A percentile compares a stretch with the other conserved stretches of the same genome.
phyloP scores from a whole-genome alignment of 108 stramenopile species.

The Ochromonas danica region DNA sequence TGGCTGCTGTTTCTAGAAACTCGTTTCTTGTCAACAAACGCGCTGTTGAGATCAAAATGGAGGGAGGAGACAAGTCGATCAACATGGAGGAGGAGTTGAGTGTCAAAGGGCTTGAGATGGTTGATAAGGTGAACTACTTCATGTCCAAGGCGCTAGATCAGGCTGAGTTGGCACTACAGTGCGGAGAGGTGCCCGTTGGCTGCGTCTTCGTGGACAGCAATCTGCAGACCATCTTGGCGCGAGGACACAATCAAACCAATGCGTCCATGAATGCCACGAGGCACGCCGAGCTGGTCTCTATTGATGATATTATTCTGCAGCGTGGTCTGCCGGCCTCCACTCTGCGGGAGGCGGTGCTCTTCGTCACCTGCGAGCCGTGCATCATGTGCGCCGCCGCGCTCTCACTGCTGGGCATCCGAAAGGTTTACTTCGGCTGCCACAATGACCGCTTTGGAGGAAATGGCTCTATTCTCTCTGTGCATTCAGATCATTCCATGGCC shows the following conservation, averaged over 20 bases:
- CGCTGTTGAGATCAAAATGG: too few relatives aligned
- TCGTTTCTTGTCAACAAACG: too few relatives aligned
- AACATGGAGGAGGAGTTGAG: too few relatives aligned
- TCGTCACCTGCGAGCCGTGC: slow-evolving; percentile 56
- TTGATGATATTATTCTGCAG: slow-evolving; percentile 7
- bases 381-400: slow-evolving; percentile 57
- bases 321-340: neutral
- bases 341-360: slow-evolving; percentile 13
- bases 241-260: slow-evolving; percentile 42
- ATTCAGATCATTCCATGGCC: slow-evolving; percentile 35
- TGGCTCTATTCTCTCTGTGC: slow-evolving; percentile 53
- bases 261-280: slow-evolving; percentile 36
- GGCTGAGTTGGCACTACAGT: slow-evolving; percentile 31
- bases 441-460: slow-evolving; percentile 59
- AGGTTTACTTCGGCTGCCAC: slow-evolving; percentile 40
- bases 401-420: slow-evolving; percentile 8
- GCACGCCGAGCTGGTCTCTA: slow-evolving; percentile 51
- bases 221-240: neutral
- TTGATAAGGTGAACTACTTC: too few relatives aligned
- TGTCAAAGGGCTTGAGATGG: too few relatives aligned
- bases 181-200: slow-evolving; percentile 49
- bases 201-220: slow-evolving; percentile 38
- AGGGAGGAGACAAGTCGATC: too few relatives aligned
- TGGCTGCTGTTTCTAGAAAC: too few relatives aligned
- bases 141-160: neutral